These are phyloP conservation scores for Plantago major DNA, from an alignment of 257 asterid genomes.

Conservation along the genomic window DNA sequence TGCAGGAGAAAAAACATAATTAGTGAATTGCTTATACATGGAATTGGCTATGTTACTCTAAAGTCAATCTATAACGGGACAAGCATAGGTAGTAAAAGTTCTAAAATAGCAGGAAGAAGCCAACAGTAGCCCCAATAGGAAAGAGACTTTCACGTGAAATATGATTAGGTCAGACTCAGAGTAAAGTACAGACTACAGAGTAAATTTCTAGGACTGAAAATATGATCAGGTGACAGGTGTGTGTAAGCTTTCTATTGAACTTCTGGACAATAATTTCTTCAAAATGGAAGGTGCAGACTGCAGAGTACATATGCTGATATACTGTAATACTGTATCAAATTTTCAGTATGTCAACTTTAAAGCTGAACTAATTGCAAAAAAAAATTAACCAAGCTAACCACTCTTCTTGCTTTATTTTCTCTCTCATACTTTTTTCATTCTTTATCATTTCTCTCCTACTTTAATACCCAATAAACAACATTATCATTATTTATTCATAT, in stretches of 20 bases:
- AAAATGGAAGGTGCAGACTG: not conserved
- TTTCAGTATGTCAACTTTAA: not conserved
- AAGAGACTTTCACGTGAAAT: not conserved
- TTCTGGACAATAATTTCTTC: not conserved
- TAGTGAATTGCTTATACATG: not conserved
- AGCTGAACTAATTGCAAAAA: not conserved
- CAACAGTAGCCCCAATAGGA: not conserved
- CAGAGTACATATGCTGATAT: no score
- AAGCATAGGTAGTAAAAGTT: not conserved
- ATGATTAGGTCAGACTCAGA: not conserved
- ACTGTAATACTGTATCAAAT: not conserved
- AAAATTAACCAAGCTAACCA: no score
- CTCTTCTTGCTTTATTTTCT: no score
- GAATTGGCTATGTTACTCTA: not conserved
- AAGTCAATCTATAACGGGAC: not conserved
- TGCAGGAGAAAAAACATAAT: constrained; percentile 24
- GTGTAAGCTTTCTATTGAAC: not conserved
- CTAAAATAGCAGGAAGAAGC: not conserved
- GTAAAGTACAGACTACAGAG: not conserved
- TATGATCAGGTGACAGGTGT: not conserved
- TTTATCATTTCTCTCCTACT: no score
- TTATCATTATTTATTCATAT: not conserved
- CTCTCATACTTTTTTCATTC: no score
- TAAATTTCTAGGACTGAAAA: not conserved
- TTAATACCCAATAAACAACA: no score